These are phyloP conservation scores for Colletotrichum somersetense DNA, from an alignment of 2,329 filamentous ascomycete genomes.

Conservation along the genomic window DNA sequence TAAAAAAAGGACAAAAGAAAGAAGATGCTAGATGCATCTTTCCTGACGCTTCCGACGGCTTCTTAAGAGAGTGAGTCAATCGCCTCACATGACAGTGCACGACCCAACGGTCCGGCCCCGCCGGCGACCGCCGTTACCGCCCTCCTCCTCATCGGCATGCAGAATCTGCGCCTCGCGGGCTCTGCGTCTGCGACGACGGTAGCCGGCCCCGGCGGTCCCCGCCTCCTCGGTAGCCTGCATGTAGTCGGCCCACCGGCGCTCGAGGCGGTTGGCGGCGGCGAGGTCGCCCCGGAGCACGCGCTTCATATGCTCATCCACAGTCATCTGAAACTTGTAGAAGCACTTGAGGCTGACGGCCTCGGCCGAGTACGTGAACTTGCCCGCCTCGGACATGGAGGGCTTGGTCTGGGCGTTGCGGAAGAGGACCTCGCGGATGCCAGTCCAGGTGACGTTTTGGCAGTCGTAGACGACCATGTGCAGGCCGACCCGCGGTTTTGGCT, in stretches of 20 bases:
- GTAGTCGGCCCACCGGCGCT: constrained; percentile 92
- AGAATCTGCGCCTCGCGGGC: constrained; percentile 85
- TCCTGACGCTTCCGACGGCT: constrained; percentile 4
- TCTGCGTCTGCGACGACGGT: constrained; percentile 78
- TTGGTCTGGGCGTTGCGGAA: constrained; percentile 84
- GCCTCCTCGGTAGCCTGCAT: constrained; percentile 94
- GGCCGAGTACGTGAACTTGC: constrained; percentile 71
- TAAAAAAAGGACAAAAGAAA: background rate
- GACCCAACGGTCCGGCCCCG: constrained; percentile 73
- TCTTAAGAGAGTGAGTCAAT: background rate
- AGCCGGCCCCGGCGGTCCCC: constrained; percentile 73
- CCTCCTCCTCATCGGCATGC: constrained; percentile 85
- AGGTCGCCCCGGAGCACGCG: constrained; percentile 84
- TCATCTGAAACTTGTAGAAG: constrained; percentile 96
- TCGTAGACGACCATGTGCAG: constrained; percentile 89
- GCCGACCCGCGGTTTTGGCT: constrained; percentile 67
- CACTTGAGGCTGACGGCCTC: constrained; percentile 91
- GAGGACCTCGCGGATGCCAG: constrained; percentile 87
- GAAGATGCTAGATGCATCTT: background rate
- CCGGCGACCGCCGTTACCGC: constrained; percentile 67
- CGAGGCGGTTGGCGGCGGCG: constrained; percentile 79
- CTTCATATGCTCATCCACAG: constrained; percentile 92
- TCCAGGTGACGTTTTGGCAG: constrained; percentile 93
- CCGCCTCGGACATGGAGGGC: constrained; percentile 58
- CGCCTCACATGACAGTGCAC: constrained; percentile 73